Evolutionary conservation across 1,284 basidiomycete species (phyloP).

Genomic region (Leccinum subatratum): DNA sequence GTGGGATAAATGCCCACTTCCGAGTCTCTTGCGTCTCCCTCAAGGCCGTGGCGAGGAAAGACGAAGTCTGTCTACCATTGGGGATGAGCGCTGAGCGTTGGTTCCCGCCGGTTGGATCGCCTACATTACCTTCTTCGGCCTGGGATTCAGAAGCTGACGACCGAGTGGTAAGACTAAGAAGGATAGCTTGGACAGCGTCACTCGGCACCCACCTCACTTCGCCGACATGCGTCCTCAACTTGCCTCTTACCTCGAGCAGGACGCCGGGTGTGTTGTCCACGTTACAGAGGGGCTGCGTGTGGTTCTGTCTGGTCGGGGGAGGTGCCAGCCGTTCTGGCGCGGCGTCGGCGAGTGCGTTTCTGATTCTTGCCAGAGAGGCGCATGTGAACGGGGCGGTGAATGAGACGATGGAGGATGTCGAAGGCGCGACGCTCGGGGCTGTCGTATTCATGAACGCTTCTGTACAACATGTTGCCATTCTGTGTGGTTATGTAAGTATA

Average conservation of each 20-base stretch:
- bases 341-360: conserved; percentile 34
- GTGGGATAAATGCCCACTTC: conserved; percentile 59
- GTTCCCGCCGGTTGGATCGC: conserved; percentile 5
- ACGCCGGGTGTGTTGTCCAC: conserved; percentile 61
- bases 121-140: conserved; percentile 48
- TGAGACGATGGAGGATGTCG: conserved; percentile 25
- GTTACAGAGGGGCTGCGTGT: conserved; percentile 68
- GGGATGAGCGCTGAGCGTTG: conserved; percentile 2
- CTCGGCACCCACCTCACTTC: conserved; percentile 62
- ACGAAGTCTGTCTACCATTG: conserved; percentile 47
- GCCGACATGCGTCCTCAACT: conserved; percentile 67
- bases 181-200: not conserved
- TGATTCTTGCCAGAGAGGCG: conserved; percentile 38
- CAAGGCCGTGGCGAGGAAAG: conserved; percentile 54
- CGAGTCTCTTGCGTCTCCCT: conserved; percentile 71
- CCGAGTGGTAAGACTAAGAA: not conserved
- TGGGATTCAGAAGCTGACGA: conserved; percentile 54
- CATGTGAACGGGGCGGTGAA: conserved; percentile 40
- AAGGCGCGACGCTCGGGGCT: conserved; percentile 5
- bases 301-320: conserved; percentile 22
- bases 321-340: conserved; percentile 24
- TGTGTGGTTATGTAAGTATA: too few relatives aligned
- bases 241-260: conserved; percentile 64
- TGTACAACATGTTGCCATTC: conserved; percentile 29
- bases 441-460: conserved; percentile 20